Evolutionary conservation across 768 basidiomycete species (phyloP), one percentile per base, ranked within the genome.

Genomic region (Panaeolus papilionaceus): DNA sequence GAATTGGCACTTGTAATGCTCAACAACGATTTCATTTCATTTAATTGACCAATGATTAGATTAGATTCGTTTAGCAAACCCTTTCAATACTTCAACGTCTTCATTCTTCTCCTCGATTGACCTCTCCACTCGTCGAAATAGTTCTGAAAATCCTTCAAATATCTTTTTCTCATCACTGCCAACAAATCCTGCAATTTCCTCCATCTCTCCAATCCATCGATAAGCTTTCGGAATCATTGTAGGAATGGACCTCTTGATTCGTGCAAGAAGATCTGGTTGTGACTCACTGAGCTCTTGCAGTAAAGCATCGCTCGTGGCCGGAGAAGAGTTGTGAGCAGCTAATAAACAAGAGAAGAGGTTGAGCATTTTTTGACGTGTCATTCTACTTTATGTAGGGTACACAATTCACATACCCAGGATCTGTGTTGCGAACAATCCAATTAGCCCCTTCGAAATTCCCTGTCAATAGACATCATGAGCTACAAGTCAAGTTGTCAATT

Each of bases 141-240:
- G 67, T 67, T 76, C 76, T 26, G 86, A 80, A 49, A 88, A 71
- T 8, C 86, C 88, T 61, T 79, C 73, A 71, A 87, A 85, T 5
- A 84, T 82, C 26, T 82, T 79, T 0, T 80, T 81, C 66, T 83
- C 81, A 0, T 72, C 78, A 7, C 77, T 80, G 9, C 83, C 82
- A 10, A 89, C 85, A 74, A 89, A 89, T 6, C 75, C 79, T 2
- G 83, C 82, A 45, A 91, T 88, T 74, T 90, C 89, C 63, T 85
- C 79, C 88, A 88, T 89, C 78, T 90, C 88, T 58, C 83, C 85
- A 14, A 85, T 82, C 84, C 83, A 89, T 62, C 88, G 80, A 70
- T 90, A 89, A 3, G 86, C 86, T 69, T 89, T 90, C n/a, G 84
- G 86, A 20, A 87, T 75, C 86, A 88, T 87, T 39, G 75, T 66